These are phyloP conservation scores for Sutorius australiensis DNA, from an alignment of 768 basidiomycete species.

Conservation along the genomic window DNA sequence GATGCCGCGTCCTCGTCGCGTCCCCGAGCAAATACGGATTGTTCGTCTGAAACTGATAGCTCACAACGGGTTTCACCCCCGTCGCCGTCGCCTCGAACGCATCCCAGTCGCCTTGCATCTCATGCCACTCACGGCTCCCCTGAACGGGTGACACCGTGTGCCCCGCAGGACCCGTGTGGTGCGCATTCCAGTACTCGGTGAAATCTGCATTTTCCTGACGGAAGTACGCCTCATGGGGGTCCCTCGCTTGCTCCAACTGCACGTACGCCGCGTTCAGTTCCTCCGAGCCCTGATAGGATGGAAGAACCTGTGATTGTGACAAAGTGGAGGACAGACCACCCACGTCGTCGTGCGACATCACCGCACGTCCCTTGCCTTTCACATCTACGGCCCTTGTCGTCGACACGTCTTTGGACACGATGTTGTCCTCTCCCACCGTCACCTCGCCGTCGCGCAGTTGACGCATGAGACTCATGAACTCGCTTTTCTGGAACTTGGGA, in stretches of 20 bases:
- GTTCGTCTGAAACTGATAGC: conserved; percentile 70
- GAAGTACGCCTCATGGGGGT: conserved; percentile 66
- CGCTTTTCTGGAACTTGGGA: conserved; percentile 81
- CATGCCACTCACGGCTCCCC: conserved; percentile 49
- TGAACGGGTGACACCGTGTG: conserved; percentile 18
- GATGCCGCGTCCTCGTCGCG: conserved; percentile 47
- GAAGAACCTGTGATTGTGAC: conserved; percentile 9
- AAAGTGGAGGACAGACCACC: background rate
- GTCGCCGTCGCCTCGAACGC: conserved; percentile 68
- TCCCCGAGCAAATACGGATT: conserved; percentile 77
- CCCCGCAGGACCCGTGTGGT: conserved; percentile 25
- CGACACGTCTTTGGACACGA: conserved; percentile 53
- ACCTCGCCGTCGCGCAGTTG: conserved; percentile 77
- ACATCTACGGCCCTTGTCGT: conserved; percentile 33
- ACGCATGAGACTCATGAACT: conserved; percentile 83
- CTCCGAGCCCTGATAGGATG: conserved; percentile 20
- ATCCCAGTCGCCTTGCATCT: conserved; percentile 77
- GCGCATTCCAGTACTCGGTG: conserved; percentile 53
- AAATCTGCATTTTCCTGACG: conserved; percentile 69
- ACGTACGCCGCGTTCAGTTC: conserved; percentile 16
- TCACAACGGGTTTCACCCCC: conserved; percentile 53
- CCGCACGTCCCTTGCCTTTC: conserved; percentile 66
- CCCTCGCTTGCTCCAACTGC: conserved; percentile 24
- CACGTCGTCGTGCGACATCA: conserved; percentile 8
- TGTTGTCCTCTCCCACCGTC: conserved; percentile 71